Conservation (phyloP, 331 rosid species). For the Arachis monticola region DNA sequence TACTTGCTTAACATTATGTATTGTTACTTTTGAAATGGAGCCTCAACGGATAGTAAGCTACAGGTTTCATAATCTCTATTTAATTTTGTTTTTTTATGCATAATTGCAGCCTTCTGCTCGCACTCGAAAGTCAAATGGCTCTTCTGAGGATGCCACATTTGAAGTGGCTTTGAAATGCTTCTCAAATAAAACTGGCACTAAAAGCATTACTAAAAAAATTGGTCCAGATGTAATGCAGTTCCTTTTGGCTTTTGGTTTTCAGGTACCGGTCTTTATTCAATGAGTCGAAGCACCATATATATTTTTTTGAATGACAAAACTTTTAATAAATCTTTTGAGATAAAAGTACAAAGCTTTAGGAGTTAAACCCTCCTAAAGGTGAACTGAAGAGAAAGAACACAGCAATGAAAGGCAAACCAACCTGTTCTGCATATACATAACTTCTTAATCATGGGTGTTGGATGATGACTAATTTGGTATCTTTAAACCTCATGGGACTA, state of each 20-base stretch:
- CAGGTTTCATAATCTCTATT: constrained; percentile 37
- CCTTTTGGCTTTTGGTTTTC: constrained; percentile 87
- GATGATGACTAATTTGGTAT: background rate
- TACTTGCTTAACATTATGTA: constrained; percentile 15
- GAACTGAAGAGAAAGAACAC: background rate
- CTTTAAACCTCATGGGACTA: constrained; percentile 7
- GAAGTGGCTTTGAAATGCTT: constrained; percentile 72
- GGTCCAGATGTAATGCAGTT: constrained; percentile 65
- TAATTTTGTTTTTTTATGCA: constrained; percentile 17
- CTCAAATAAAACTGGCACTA: constrained; percentile 60
- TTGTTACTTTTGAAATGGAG: constrained; percentile 20
- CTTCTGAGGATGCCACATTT: constrained; percentile 60
- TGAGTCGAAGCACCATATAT: constrained; percentile 12
- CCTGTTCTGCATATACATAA: background rate
- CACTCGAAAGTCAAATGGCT: constrained; percentile 64
- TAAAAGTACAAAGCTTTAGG: background rate
- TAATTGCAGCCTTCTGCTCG: constrained; percentile 77
- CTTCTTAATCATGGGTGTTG: constrained; percentile 2
- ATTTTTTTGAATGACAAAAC: background rate
- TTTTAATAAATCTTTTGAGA: background rate
- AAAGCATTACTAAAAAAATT: constrained; percentile 67
- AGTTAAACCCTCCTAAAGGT: constrained; percentile 6
- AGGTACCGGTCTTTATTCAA: constrained; percentile 57
- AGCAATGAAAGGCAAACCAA: background rate
- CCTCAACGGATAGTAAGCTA: constrained; percentile 15